Conservation (phyloP, 2,329 filamentous ascomycete genomes). For the Teratosphaeria gauchensis region DNA sequence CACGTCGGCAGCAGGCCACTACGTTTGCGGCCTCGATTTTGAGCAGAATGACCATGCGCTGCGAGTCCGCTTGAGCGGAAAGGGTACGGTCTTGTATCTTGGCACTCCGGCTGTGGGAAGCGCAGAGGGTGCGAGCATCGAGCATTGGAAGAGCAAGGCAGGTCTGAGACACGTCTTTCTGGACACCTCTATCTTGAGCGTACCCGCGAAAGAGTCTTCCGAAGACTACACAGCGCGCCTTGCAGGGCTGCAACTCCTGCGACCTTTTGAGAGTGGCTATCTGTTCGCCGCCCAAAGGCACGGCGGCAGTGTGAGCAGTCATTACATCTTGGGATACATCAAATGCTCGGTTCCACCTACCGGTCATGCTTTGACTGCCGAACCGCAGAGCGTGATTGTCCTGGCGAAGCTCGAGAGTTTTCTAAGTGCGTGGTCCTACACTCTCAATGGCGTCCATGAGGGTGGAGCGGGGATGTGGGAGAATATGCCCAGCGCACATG, state of each 20-base stretch:
- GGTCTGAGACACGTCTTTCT: slow-evolving; percentile 23
- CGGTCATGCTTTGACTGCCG: slow-evolving; percentile 8
- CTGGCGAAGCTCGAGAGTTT: slow-evolving; percentile 23
- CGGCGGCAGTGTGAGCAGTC: slow-evolving; percentile 17
- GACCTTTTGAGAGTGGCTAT: slow-evolving; percentile 17
- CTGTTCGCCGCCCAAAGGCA: slow-evolving; percentile 24
- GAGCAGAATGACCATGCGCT: slow-evolving; percentile 24
- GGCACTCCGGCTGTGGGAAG: slow-evolving; percentile 16
- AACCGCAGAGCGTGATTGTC: slow-evolving; percentile 15
- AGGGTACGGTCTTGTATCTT: slow-evolving; percentile 26
- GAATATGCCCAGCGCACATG: slow-evolving; percentile 23
- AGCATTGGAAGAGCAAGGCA: slow-evolving; percentile 25
- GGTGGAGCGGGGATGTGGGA: slow-evolving; percentile 20
- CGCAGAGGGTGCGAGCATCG: slow-evolving; percentile 10
- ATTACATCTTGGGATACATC: slow-evolving; percentile 23
- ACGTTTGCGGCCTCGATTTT: slow-evolving; percentile 26
- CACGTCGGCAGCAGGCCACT: slow-evolving; percentile 23
- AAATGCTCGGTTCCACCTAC: slow-evolving; percentile 5
- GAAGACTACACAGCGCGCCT: slow-evolving; percentile 10
- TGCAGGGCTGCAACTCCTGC: slow-evolving; percentile 23
- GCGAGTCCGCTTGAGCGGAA: slow-evolving; percentile 24
- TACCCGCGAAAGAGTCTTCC: background rate
- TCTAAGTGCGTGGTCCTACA: slow-evolving; percentile 20
- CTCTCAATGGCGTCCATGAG: slow-evolving; percentile 13
- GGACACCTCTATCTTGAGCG: slow-evolving; percentile 13